Evolutionary conservation across 257 asterid species (phyloP).

Genomic region (Verbena officinalis): DNA sequence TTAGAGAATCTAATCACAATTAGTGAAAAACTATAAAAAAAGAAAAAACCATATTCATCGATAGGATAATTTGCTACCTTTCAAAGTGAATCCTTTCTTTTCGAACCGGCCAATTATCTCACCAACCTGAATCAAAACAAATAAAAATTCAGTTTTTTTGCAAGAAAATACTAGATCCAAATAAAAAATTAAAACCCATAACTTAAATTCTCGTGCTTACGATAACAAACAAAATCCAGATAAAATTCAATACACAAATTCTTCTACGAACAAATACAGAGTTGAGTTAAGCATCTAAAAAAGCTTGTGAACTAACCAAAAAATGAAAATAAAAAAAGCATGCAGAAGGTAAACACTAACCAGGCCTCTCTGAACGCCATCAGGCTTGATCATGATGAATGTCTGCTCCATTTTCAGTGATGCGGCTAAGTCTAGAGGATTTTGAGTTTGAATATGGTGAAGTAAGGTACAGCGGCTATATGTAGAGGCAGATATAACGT

Average conservation of each 20-base stretch:
- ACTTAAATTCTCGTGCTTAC: not conserved
- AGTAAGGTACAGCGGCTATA: conserved; percentile 27
- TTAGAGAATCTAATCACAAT: not conserved
- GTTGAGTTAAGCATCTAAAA: conserved; percentile 1
- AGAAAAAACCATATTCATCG: not conserved
- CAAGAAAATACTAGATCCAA: conserved; percentile 6
- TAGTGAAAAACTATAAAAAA: not conserved
- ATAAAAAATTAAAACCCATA: not conserved
- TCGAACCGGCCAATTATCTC: conserved; percentile 90
- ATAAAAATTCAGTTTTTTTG: too few species aligned
- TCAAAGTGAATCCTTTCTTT: conserved; percentile 93
- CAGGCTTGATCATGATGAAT: conserved; percentile 98
- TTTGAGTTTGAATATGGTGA: conserved; percentile 7
- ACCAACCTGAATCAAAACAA: conserved; percentile 71
- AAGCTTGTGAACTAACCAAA: not conserved
- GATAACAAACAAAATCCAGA: not conserved
- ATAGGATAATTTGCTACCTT: conserved; percentile 48
- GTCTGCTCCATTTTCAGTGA: conserved; percentile 83
- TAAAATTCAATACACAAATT: not conserved
- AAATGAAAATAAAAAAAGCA: not conserved
- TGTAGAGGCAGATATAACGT: not conserved
- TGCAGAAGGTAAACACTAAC: conserved; percentile 38
- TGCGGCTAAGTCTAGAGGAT: not conserved
- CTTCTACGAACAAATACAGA: not conserved
- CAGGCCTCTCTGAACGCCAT: conserved; percentile 96